These are phyloP conservation scores for Beauveria australis DNA, from an alignment of 2,329 filamentous ascomycete genomes.

Conservation along the genomic window DNA sequence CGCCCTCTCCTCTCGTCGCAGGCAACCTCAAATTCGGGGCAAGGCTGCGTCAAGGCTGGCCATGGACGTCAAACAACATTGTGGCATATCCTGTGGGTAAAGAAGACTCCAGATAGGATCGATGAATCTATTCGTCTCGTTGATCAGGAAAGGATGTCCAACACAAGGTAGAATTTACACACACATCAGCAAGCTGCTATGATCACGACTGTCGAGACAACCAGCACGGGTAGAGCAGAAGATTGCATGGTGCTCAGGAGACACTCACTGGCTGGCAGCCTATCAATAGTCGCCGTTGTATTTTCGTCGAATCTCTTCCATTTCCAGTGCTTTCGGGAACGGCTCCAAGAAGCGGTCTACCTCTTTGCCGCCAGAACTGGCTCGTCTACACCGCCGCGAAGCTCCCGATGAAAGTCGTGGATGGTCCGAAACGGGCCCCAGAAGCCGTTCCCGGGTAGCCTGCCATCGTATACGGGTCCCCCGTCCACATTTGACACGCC, in stretches of 20 bases:
- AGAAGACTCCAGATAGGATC: neutral
- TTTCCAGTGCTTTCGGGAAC: neutral
- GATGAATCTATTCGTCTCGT: neutral
- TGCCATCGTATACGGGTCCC: neutral
- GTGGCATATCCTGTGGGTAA: neutral
- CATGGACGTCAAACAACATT: neutral
- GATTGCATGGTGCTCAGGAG: neutral
- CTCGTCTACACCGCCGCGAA: neutral
- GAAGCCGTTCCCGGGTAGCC: neutral
- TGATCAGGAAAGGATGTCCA: neutral
- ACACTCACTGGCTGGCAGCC: neutral
- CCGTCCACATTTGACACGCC: neutral
- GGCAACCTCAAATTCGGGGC: no score
- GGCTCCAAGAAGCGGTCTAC: neutral
- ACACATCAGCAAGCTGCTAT: neutral
- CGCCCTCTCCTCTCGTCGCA: neutral
- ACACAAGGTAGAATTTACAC: neutral
- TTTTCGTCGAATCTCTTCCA: neutral
- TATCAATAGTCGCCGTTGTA: neutral
- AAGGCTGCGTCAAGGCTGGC: neutral
- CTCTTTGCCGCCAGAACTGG: conserved; percentile 15
- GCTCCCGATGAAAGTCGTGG: neutral
- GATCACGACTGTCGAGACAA: neutral
- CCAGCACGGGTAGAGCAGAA: neutral
- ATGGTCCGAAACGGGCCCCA: neutral